Evolutionary conservation across 2,329 filamentous ascomycete species (phyloP), one percentile per base, ranked within the genome.

Genomic region (Byssochlamys sp.): DNA sequence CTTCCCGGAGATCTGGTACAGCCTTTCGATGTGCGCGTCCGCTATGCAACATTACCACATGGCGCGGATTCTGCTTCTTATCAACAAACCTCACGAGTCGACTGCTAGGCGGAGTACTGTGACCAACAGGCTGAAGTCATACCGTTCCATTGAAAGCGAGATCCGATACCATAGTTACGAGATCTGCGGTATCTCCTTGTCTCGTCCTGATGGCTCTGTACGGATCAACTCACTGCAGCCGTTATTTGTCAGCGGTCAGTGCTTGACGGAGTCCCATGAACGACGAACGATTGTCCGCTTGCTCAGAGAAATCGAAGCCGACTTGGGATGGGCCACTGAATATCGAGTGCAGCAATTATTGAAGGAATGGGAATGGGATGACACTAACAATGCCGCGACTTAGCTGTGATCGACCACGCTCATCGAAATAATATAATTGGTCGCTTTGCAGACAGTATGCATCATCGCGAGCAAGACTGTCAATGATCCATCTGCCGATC

Each of bases 251-350:
- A 83, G 82, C 26, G 84, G 84, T 0, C 80, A 84, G 65, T 84
- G 83, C 65, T 72, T 86, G 31, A 80, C 77, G 7, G 77, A 82
- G 56, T 69, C 73, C 28, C 72, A 71, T 10, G 84, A 85, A 68
- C 79, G 83, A 14, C 71, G 77, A 35, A 75, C 81, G 1, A 77
- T 86, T 9, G 63, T 87, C 39, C 74, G 78, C 11, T 66, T 87
- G 39, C 69, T 88, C 24, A 73, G 77, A 27, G 81, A 78, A 10
- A 80, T 87, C 28, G 84, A 87, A 67, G 72, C 70, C n/a, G 84
- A 87, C 63, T 77, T 85, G 33, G 85, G 84, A 1, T 86, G 83
- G 79, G 81, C 82, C 2, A 86, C 84, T 53, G 77, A 83, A 63
- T 85, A 86, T 67, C 77, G 84, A 39, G 79, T 83, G 27, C 72